Percentiles rank a stretch among this genome's conserved stretches.
Evolutionary conservation across 306 rosid species (phyloP).

Genomic region (Rosa chinensis): DNA sequence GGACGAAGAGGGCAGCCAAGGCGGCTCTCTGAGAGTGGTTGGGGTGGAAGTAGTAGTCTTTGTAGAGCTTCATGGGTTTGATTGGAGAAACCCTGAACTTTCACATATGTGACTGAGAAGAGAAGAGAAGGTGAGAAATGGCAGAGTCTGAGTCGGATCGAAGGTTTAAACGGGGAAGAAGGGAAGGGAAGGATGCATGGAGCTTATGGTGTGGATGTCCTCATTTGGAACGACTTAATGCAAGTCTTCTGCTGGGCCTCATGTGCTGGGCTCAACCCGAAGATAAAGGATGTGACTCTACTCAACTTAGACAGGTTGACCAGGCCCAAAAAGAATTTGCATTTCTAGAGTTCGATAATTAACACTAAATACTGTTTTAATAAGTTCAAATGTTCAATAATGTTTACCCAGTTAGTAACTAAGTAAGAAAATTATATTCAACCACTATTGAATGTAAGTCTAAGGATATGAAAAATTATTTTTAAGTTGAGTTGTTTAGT

Average conservation of each 20-base stretch:
- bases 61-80: constrained; percentile 39
- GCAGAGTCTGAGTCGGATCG: background rate
- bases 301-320: too few species aligned
- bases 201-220: background rate
- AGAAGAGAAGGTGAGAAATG: background rate
- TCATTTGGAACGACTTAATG: background rate
- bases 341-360: too few species aligned
- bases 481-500: too few species aligned
- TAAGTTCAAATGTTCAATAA: too few species aligned
- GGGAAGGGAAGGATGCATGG: too few species aligned
- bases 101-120: background rate
- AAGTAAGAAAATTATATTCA: too few species aligned
- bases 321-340: too few species aligned
- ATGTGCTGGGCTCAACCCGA: background rate
- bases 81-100: background rate
- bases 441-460: too few species aligned
- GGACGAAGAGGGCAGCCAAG: constrained; percentile 32
- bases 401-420: too few species aligned
- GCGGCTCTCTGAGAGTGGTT: constrained; percentile 38
- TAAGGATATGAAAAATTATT: too few species aligned
- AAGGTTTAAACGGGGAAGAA: background rate
- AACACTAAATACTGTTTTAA: too few species aligned
- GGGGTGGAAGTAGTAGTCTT: constrained; percentile 4
- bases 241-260: background rate
- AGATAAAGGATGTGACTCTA: too few species aligned